Base-by-base conservation (phyloP, 2,329 filamentous ascomycete species). In the Aspergillus sp. region DNA sequence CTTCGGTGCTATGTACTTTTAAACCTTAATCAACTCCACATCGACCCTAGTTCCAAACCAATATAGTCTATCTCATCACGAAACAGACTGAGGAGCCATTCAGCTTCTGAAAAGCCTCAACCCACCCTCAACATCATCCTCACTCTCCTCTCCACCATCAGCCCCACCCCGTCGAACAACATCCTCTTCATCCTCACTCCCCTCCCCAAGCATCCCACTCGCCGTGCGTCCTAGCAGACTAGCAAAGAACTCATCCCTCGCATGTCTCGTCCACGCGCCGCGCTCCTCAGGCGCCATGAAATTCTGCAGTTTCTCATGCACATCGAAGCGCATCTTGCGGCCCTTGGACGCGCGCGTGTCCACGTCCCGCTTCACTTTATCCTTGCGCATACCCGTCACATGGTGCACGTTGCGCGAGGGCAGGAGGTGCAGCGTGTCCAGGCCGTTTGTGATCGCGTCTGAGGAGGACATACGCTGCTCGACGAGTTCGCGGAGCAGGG, bases 301-400 rank as follows among this genome's bases (percentile, higher is more conserved):
- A 74, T 97, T 97, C 78, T 96, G 91, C 69, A 99, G 76, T 80
- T 98, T 98, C 79, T 98, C 93, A 71, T 98, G 93, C 46, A 97
- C 91, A 15, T 90, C 95, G 76, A 93, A 99, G 40, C 91, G 84
- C 83, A 99, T 85, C 79, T 97, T 97, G 50, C 95, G 82, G 6
- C 95, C 95, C 77, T 98, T 98, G 72, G 91, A 96, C 0, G 95
- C 95, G 72, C 93, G 95, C 19, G 93, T 93, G 73, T 99, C 95
- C 4, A 98, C 90, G 31, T 88, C 84, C 70, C 90, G 90, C 76
- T 90, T 89, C 58, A 89, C 83, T 80, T 93, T 96, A 62, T 77
- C 75, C 58, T 78, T 77, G 48, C 74, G 74, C 73, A 78, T 77
- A 3, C 77, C 77, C 1, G 75, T 75, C 3, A 76, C 67, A 3